Evolutionary conservation across 2,329 filamentous ascomycete genomes (phyloP).

Genomic region (Sporothrix brasiliensis): DNA sequence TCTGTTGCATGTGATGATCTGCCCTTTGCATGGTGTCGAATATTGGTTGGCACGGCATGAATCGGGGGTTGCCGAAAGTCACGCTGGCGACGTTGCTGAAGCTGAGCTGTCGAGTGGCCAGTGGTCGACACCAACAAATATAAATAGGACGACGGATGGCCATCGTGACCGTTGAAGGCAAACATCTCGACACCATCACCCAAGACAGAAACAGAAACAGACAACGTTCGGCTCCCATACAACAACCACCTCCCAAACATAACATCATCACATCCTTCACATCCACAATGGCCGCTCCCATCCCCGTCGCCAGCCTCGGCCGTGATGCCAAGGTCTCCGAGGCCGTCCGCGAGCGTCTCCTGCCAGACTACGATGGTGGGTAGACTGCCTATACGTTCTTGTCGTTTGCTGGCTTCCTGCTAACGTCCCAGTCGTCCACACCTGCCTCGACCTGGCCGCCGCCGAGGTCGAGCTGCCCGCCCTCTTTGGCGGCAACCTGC

Average conservation of each 20-base stretch:
- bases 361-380: constrained; percentile 34
- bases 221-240: neutral
- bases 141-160: neutral
- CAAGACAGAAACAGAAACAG: neutral
- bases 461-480: constrained; percentile 84
- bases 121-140: neutral
- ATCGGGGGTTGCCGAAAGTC: neutral
- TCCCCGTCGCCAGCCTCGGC: constrained; percentile 34
- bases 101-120: too few relatives aligned
- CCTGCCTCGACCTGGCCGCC: constrained; percentile 60
- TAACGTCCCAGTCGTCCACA: constrained; percentile 34
- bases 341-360: constrained; percentile 32
- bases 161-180: neutral
- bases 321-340: constrained; percentile 35
- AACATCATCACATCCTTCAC: too few relatives aligned
- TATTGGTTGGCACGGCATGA: neutral
- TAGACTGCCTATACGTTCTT: too few relatives aligned
- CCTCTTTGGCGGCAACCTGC: constrained; percentile 92
- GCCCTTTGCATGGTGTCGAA: neutral
- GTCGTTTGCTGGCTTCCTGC: neutral
- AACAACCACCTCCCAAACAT: neutral
- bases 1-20: neutral
- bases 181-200: neutral
- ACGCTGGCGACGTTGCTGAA: too few relatives aligned
- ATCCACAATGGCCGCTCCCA: constrained; percentile 31